phyloP scores from a whole-genome alignment of 2,329 filamentous ascomycete species.

The Tolypocladium pustulatum region DNA sequence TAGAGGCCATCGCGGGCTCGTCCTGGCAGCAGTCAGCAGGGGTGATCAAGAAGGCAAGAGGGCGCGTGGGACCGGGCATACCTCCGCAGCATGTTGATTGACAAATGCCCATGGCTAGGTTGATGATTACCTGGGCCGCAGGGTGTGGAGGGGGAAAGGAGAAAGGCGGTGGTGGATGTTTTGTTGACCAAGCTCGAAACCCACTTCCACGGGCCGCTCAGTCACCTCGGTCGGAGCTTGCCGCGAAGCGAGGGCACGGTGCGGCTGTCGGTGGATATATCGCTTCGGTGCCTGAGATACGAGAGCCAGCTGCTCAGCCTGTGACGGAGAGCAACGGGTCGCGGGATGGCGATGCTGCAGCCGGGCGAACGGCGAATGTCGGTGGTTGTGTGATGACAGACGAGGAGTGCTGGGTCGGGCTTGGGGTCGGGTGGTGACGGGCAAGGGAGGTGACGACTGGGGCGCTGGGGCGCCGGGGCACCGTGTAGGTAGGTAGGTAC shows the following conservation, averaged over 20 bases:
- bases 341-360: slow-evolving; percentile 1
- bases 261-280: neutral
- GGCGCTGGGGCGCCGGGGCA: neutral
- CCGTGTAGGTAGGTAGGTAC: no score
- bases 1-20: slow-evolving; percentile 74
- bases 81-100: slow-evolving; percentile 49
- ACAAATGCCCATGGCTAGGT: slow-evolving; percentile 47
- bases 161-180: neutral
- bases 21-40: slow-evolving; percentile 35
- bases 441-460: neutral
- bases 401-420: neutral
- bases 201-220: neutral
- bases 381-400: neutral
- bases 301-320: neutral
- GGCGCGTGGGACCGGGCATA: slow-evolving; percentile 8
- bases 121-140: slow-evolving; percentile 7
- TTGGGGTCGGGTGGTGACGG: neutral
- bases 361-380: neutral
- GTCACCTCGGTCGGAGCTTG: neutral
- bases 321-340: neutral
- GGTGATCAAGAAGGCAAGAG: neutral
- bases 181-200: slow-evolving; percentile 1
- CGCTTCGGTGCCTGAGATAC: neutral
- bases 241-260: neutral
- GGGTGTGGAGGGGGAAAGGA: neutral